These are phyloP conservation scores for Saccharomyces hybrid DNA, from an alignment of 1,139 yeast genomes.

Conservation along the genomic window DNA sequence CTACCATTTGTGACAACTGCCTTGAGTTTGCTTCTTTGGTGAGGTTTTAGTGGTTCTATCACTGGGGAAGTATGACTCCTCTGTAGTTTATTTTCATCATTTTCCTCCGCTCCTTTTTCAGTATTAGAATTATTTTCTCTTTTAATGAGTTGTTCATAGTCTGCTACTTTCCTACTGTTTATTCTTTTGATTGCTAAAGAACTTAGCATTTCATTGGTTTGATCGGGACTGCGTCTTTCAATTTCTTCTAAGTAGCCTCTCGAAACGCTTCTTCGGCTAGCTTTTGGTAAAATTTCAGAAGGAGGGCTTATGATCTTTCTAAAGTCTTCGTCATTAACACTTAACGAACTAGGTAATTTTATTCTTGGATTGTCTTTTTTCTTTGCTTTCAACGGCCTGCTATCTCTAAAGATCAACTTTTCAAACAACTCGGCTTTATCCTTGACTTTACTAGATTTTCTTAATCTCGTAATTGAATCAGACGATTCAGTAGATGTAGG, in stretches of 20 bases:
- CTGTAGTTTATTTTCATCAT: conserved; percentile 1
- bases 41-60: conserved; percentile 5
- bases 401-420: conserved; percentile 15
- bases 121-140: conserved; percentile 3
- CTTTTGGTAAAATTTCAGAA: not conserved
- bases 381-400: not conserved
- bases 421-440: conserved; percentile 31
- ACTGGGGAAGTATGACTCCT: not conserved
- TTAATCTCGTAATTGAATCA: conserved; percentile 20
- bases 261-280: conserved; percentile 10
- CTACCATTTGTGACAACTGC: conserved; percentile 23
- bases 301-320: not conserved
- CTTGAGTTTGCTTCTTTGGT: conserved; percentile 19
- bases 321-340: not conserved
- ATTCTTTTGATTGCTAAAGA: conserved; percentile 1
- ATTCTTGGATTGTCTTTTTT: conserved; percentile 6
- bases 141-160: not conserved
- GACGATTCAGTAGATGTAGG: conserved; percentile 8
- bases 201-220: conserved; percentile 8
- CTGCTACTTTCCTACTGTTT: not conserved
- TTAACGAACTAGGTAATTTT: not conserved
- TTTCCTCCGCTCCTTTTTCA: not conserved
- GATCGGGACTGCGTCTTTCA: conserved; percentile 7
- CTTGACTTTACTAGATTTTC: conserved; percentile 27
- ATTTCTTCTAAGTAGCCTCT: conserved; percentile 16